Percentiles rank a stretch among this genome's conserved stretches.
These are phyloP conservation scores for Fusarium beomiforme DNA, from an alignment of 2,329 filamentous ascomycete genomes.

Conservation along the genomic window DNA sequence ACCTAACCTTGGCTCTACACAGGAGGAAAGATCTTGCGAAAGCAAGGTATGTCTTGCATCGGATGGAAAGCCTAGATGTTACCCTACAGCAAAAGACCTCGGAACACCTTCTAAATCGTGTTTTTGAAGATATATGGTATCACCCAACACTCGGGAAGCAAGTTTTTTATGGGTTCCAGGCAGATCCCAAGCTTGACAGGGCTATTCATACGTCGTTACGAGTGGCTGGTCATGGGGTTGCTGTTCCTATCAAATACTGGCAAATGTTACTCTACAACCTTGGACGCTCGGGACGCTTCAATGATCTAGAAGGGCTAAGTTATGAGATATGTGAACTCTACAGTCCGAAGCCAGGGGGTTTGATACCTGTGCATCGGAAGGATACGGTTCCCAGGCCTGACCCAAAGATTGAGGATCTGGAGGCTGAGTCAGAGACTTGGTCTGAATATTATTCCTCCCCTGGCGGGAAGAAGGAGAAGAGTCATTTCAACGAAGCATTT, in stretches of 20 bases:
- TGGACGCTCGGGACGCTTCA: slow-evolving; percentile 54
- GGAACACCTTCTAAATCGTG: slow-evolving; percentile 36
- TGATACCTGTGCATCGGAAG: slow-evolving; percentile 55
- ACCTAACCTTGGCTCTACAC: slow-evolving; percentile 21
- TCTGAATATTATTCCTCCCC: slow-evolving; percentile 6
- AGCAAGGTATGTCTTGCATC: slow-evolving; percentile 44
- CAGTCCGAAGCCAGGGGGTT: slow-evolving; percentile 39
- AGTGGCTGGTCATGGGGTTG: slow-evolving; percentile 46
- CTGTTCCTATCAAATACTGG: slow-evolving; percentile 54
- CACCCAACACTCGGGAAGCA: slow-evolving; percentile 39
- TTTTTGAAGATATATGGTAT: slow-evolving; percentile 44
- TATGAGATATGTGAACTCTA: slow-evolving; percentile 56
- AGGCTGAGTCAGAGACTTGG: slow-evolving; percentile 3
- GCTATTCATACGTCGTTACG: slow-evolving; percentile 46
- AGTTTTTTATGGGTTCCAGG: slow-evolving; percentile 6
- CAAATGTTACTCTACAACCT: slow-evolving; percentile 56
- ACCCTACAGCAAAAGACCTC: slow-evolving; percentile 44
- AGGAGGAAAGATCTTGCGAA: slow-evolving; percentile 27
- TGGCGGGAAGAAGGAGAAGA: slow-evolving; percentile 14
- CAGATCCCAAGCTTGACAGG: slow-evolving; percentile 42
- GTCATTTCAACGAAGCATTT: slow-evolving; percentile 37
- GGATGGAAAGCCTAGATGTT: slow-evolving; percentile 47
- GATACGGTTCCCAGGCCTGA: slow-evolving; percentile 51
- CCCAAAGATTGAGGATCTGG: background rate
- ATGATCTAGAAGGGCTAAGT: slow-evolving; percentile 57